Conservation (phyloP, 768 basidiomycete species). For the Kwoniella botswanensis region DNA sequence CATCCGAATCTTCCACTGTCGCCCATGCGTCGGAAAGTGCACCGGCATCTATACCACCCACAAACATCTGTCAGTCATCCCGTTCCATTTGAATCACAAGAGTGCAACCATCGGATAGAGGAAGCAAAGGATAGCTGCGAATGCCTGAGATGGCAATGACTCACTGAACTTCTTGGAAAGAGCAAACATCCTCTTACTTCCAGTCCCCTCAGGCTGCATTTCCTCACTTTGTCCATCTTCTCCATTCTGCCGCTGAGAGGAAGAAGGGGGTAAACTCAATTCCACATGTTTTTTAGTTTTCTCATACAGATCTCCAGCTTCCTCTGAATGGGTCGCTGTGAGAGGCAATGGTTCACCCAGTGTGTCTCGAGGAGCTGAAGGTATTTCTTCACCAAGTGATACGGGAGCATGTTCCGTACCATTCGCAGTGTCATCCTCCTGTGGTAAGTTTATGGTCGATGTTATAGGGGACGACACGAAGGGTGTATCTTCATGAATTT, state of each 20-base stretch:
- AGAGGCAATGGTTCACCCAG: slow-evolving; percentile 22
- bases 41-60: slow-evolving; percentile 47
- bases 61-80: neutral
- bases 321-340: slow-evolving; percentile 22
- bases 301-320: slow-evolving; percentile 16
- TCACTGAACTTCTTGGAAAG: slow-evolving; percentile 58
- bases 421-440: neutral
- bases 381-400: neutral
- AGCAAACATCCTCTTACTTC: slow-evolving; percentile 52
- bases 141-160: slow-evolving; percentile 16
- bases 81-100: neutral
- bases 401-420: neutral
- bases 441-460: slow-evolving; percentile 7
- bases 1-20: slow-evolving; percentile 59
- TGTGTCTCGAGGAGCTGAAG: neutral
- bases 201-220: slow-evolving; percentile 43
- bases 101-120: too few relatives aligned
- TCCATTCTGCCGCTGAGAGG: neutral
- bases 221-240: slow-evolving; percentile 11
- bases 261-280: neutral
- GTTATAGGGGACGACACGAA: slow-evolving; percentile 23
- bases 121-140: neutral
- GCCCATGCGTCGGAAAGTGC: slow-evolving; percentile 59
- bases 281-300: slow-evolving; percentile 17
- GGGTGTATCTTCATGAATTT: neutral